Evolutionary conservation across 441 rosid genomes (phyloP).

Genomic region (Eutrema salsugineum): DNA sequence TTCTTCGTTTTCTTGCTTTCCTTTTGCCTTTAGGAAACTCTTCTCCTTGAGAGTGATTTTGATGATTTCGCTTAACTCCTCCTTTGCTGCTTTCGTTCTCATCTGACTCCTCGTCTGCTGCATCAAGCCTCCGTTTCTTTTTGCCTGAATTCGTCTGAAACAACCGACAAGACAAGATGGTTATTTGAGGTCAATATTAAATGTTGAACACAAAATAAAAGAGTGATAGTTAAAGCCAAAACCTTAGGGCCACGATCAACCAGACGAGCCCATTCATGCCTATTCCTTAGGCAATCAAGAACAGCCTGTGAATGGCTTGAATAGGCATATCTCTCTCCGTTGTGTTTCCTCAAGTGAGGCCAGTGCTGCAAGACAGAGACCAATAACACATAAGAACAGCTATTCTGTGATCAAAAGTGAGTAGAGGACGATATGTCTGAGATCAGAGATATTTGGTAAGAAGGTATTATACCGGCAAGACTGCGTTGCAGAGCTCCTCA

Average conservation of each 20-base stretch:
- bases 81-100: constrained; percentile 56
- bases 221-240: not conserved
- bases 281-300: constrained; percentile 94
- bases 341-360: constrained; percentile 96
- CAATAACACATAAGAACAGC: constrained; percentile 15
- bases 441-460: constrained; percentile 14
- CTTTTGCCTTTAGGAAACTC: constrained; percentile 84
- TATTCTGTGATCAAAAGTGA: not conserved
- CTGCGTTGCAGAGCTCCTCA: constrained; percentile 95
- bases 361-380: constrained; percentile 65
- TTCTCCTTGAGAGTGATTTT: constrained; percentile 65
- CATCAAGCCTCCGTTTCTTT: constrained; percentile 80
- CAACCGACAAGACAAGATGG: not conserved
- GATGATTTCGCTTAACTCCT: constrained; percentile 47
- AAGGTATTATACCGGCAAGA: constrained; percentile 64
- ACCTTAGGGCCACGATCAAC: constrained; percentile 97
- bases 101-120: constrained; percentile 70
- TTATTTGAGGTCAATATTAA: not conserved
- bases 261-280: constrained; percentile 96
- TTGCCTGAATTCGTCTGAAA: constrained; percentile 79
- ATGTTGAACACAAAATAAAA: not conserved
- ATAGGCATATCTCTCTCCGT: constrained; percentile 98
- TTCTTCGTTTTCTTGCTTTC: constrained; percentile 76
- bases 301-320: constrained; percentile 98
- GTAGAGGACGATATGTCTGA: not conserved